Percentiles rank a stretch among this genome's conserved stretches.
These are phyloP conservation scores for Yamadazyma buinensis DNA, from an alignment of 1,139 yeast species.

Conservation along the genomic window DNA sequence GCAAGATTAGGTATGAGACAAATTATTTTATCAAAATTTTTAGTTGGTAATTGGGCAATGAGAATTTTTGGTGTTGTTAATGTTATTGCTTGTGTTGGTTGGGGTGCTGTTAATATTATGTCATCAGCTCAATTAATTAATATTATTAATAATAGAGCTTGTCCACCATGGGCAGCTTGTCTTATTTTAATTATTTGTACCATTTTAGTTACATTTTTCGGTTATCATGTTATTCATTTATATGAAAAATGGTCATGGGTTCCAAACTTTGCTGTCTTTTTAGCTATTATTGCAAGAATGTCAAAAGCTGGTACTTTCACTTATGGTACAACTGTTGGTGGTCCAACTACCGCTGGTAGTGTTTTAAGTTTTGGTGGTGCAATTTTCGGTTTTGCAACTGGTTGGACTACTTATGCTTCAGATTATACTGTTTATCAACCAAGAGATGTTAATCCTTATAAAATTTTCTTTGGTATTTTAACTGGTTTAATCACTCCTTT, in stretches of 20 bases:
- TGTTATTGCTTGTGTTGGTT: constrained; percentile 81
- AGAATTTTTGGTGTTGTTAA: constrained; percentile 74
- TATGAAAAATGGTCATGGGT: constrained; percentile 87
- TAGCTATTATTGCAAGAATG: constrained; percentile 74
- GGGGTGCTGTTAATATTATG: constrained; percentile 91
- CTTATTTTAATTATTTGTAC: constrained; percentile 65
- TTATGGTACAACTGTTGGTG: constrained; percentile 42
- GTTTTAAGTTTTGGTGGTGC: constrained; percentile 82
- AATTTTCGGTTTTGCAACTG: constrained; percentile 83
- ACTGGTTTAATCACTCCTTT: constrained; percentile 64
- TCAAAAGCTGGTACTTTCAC: constrained; percentile 59
- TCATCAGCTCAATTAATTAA: constrained; percentile 80
- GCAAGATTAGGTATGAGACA: constrained; percentile 82
- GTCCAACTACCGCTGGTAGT: constrained; percentile 60
- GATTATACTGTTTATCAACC: constrained; percentile 86
- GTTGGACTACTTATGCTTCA: constrained; percentile 90
- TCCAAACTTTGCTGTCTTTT: constrained; percentile 66
- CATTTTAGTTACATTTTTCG: constrained; percentile 72
- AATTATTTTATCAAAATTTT: constrained; percentile 75
- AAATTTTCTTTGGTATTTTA: constrained; percentile 59
- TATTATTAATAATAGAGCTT: constrained; percentile 60
- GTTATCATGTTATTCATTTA: constrained; percentile 72
- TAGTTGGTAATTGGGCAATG: constrained; percentile 70
- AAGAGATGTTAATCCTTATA: constrained; percentile 49
- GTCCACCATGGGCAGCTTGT: constrained; percentile 91